Evolutionary conservation across 805 yeast genomes (phyloP).

Genomic region (Millerago galiae): DNA sequence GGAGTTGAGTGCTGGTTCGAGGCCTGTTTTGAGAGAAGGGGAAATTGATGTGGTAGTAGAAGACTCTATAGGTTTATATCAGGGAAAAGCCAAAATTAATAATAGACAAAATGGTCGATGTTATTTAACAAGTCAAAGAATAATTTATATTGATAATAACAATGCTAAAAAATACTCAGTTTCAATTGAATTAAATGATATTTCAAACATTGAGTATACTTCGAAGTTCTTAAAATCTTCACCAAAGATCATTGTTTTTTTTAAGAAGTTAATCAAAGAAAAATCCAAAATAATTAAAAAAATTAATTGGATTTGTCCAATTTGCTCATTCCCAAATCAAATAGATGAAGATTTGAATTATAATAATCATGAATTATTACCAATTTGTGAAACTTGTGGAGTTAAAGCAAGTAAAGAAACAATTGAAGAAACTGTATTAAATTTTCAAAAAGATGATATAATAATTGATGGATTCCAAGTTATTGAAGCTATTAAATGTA

Average conservation of each 20-base stretch:
- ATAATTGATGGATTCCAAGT: too few relatives aligned
- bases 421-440: constrained; percentile 28
- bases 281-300: background rate
- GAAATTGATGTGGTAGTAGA: constrained; percentile 51
- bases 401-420: constrained; percentile 36
- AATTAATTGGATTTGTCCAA: constrained; percentile 73
- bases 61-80: constrained; percentile 66
- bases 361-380: constrained; percentile 25
- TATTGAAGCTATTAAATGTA: constrained; percentile 26
- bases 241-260: constrained; percentile 58
- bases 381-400: constrained; percentile 59
- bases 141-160: constrained; percentile 63
- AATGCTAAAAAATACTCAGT: constrained; percentile 38
- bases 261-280: constrained; percentile 17
- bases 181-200: constrained; percentile 37
- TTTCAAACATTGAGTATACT: constrained; percentile 34
- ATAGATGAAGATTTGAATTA: constrained; percentile 27
- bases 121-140: constrained; percentile 66
- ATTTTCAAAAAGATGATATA: background rate
- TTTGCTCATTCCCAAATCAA: constrained; percentile 68
- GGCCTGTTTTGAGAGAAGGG: constrained; percentile 32
- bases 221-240: constrained; percentile 67
- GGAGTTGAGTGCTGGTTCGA: constrained; percentile 31
- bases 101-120: constrained; percentile 69
- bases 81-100: constrained; percentile 59